Evolutionary conservation across 2,329 filamentous ascomycete species (phyloP).

Genomic region (Sporothrix protearum): DNA sequence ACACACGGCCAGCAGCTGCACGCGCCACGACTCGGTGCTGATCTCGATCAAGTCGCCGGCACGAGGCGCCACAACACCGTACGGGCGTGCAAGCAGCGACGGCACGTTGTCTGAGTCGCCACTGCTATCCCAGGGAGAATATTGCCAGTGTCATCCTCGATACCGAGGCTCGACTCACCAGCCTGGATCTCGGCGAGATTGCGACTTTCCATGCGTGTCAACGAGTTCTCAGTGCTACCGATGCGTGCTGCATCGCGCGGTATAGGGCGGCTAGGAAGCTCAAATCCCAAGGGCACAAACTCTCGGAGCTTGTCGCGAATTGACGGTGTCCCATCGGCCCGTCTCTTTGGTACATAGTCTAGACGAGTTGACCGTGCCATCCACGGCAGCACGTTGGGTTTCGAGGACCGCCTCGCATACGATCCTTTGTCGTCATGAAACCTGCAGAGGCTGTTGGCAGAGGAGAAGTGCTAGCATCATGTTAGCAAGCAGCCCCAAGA

Average conservation of each 20-base stretch:
- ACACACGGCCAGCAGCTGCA: slow-evolving; percentile 51
- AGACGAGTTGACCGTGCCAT: not conserved
- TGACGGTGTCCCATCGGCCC: not conserved
- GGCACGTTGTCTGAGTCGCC: slow-evolving; percentile 26
- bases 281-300: slow-evolving; percentile 28
- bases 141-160: slow-evolving; percentile 25
- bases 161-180: not conserved
- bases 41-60: slow-evolving; percentile 53
- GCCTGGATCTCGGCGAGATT: slow-evolving; percentile 32
- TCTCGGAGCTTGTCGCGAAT: slow-evolving; percentile 43
- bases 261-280: not conserved
- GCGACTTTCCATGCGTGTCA: slow-evolving; percentile 38
- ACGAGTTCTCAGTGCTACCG: slow-evolving; percentile 36
- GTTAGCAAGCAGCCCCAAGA: not conserved
- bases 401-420: not conserved
- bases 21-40: slow-evolving; percentile 33
- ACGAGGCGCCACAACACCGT: slow-evolving; percentile 31
- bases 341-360: not conserved
- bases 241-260: slow-evolving; percentile 31
- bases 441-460: not conserved
- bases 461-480: not conserved
- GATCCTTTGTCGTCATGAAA: not conserved
- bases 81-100: slow-evolving; percentile 24
- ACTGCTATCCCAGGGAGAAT: slow-evolving; percentile 36
- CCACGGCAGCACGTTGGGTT: not conserved